Evolutionary conservation across 495 filamentous ascomycete species (phyloP).

Genomic region (Aspergillus heteromorphus): DNA sequence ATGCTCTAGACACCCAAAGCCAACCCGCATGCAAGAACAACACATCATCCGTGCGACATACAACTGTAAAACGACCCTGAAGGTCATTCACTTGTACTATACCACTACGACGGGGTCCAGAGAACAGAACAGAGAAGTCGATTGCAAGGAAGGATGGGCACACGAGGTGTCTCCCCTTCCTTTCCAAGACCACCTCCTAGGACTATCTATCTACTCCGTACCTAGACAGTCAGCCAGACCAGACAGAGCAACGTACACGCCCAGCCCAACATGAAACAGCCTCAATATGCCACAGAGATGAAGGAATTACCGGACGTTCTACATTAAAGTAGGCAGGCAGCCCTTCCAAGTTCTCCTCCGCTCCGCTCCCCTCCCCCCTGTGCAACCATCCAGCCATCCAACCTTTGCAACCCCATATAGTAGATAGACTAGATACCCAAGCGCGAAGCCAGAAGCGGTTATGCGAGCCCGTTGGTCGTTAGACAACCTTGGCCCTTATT

Average conservation of each 20-base stretch:
- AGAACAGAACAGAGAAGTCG: too few relatives aligned
- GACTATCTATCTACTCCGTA: too few relatives aligned
- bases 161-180: neutral
- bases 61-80: neutral
- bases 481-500: neutral
- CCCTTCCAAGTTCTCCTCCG: too few relatives aligned
- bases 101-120: too few relatives aligned
- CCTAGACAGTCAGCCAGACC: too few relatives aligned
- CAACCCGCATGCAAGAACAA: neutral
- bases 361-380: too few relatives aligned
- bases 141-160: too few relatives aligned
- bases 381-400: too few relatives aligned
- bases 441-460: neutral
- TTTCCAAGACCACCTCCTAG: too few relatives aligned
- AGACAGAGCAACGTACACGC: too few relatives aligned
- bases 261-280: neutral
- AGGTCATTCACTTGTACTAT: too few relatives aligned
- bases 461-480: neutral
- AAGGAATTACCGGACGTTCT: neutral
- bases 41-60: neutral
- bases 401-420: neutral
- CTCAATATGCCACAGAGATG: neutral
- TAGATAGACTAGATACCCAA: too few relatives aligned
- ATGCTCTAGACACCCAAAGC: neutral
- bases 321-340: neutral